phyloP scores from a whole-genome alignment of 2,329 filamentous ascomycete genomes.

The Parastagonospora avenae region DNA sequence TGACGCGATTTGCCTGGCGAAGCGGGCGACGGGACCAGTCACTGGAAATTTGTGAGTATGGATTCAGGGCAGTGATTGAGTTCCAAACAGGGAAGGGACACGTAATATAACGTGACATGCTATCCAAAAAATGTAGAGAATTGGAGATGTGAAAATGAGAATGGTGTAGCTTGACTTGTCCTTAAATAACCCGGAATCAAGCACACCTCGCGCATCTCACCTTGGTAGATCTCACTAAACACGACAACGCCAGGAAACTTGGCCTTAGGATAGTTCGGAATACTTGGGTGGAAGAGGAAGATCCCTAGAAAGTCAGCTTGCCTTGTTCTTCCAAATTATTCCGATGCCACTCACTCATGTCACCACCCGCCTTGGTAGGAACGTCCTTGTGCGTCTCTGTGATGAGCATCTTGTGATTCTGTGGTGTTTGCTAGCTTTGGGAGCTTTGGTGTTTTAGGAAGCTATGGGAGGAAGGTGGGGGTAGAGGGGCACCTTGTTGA shows the following conservation, averaged over 20 bases:
- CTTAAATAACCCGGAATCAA: not conserved
- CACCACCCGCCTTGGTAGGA: conserved; percentile 62
- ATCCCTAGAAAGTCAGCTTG: conserved; percentile 63
- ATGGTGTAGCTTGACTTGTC: not conserved
- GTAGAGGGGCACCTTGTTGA: conserved; percentile 21
- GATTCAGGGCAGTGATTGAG: not conserved
- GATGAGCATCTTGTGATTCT: conserved; percentile 59
- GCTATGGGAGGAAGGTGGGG: conserved; percentile 11
- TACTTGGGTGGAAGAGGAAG: conserved; percentile 84
- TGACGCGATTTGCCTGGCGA: conserved; percentile 87
- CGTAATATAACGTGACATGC: not conserved
- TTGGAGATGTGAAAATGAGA: not conserved
- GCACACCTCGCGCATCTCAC: conserved; percentile 50
- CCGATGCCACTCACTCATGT: conserved; percentile 58
- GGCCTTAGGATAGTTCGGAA: conserved; percentile 85
- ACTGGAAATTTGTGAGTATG: conserved; percentile 52
- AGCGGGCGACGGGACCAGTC: conserved; percentile 86
- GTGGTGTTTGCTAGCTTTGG: not conserved
- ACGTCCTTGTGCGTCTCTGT: conserved; percentile 65
- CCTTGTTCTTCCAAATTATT: not conserved
- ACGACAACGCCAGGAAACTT: conserved; percentile 87
- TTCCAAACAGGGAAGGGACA: not conserved
- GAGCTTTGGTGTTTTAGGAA: not conserved
- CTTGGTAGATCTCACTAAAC: conserved; percentile 96
- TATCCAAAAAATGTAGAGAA: not conserved